A percentile compares a stretch with the other conserved stretches of the same genome.
Conservation (phyloP, 164 flowering plant species). For the Dillenia suffruticosa region DNA sequence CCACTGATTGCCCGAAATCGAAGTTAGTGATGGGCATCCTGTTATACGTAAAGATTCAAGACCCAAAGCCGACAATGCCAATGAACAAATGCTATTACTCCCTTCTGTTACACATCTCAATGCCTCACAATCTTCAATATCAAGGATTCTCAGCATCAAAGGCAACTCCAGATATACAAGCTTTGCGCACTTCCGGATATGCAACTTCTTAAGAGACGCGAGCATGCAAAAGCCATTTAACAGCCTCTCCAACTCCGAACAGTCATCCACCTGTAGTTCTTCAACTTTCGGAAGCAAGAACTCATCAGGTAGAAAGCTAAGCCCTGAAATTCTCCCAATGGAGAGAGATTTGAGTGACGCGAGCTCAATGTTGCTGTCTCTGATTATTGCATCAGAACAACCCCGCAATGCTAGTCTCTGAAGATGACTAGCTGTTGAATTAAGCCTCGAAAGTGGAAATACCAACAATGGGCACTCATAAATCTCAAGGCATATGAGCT, state of each 20-base stretch:
- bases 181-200: neutral
- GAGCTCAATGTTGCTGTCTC: too few species aligned
- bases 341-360: neutral
- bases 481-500: too few species aligned
- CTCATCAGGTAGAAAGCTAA: neutral
- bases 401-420: too few species aligned
- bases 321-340: neutral
- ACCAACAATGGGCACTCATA: too few species aligned
- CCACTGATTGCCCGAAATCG: conserved; percentile 2
- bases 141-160: conserved; percentile 3
- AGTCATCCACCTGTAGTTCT: conserved; percentile 4
- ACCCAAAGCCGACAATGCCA: too few species aligned
- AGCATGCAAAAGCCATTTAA: too few species aligned
- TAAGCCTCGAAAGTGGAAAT: too few species aligned
- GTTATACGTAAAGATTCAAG: conserved; percentile 10
- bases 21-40: conserved; percentile 6
- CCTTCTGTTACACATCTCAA: conserved; percentile 5
- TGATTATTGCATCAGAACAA: too few species aligned
- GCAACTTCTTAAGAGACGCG: too few species aligned
- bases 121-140: conserved; percentile 4
- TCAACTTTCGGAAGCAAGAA: neutral
- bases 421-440: too few species aligned
- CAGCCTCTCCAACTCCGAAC: neutral
- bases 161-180: conserved; percentile 14
- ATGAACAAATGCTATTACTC: neutral